Conservation (phyloP, 768 basidiomycete genomes). For the Calocera viscosa region DNA sequence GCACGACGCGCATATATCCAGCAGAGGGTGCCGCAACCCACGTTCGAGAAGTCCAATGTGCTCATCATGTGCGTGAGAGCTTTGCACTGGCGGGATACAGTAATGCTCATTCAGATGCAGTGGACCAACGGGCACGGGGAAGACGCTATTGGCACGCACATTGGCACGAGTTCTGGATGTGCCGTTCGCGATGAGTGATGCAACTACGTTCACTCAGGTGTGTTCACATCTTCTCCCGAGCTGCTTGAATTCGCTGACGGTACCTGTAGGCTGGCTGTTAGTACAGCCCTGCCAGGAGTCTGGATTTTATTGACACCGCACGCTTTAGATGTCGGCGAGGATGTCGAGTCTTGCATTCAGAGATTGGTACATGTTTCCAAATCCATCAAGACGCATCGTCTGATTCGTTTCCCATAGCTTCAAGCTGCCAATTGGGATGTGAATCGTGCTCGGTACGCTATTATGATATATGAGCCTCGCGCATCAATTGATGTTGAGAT, state of each 20-base stretch:
- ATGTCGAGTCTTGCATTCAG: constrained; percentile 85
- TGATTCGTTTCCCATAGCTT: constrained; percentile 35
- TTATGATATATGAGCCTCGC: neutral
- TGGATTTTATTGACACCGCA: neutral
- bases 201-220: constrained; percentile 87
- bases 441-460: constrained; percentile 56
- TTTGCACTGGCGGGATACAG: neutral
- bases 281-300: neutral
- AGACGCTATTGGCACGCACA: constrained; percentile 81
- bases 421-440: constrained; percentile 89
- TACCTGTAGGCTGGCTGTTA: constrained; percentile 21
- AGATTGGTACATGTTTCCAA: constrained; percentile 44
- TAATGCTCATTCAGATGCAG: neutral
- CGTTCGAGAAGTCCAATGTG: constrained; percentile 94
- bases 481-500: constrained; percentile 2
- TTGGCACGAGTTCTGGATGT: constrained; percentile 85
- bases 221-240: constrained; percentile 12
- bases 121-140: constrained; percentile 38
- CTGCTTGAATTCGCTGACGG: neutral
- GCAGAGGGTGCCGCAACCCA: constrained; percentile 27
- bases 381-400: neutral
- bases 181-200: constrained; percentile 87
- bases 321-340: constrained; percentile 77
- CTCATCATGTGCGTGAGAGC: constrained; percentile 54
- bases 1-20: neutral